phyloP scores from a whole-genome alignment of 371 early-diverging fungal genomes.

The Mortierella sp. region DNA sequence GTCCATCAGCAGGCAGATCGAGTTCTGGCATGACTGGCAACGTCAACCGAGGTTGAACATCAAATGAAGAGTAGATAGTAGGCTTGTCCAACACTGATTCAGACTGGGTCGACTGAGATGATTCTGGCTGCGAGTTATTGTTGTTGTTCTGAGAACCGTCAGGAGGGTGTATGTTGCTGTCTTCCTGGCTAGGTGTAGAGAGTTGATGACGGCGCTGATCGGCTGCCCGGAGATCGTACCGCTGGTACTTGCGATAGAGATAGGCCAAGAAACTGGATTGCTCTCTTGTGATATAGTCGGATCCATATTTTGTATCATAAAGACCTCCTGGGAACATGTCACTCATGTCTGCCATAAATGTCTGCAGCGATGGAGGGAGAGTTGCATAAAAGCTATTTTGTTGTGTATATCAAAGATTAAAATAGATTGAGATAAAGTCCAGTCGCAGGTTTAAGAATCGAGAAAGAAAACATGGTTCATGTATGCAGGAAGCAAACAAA shows the following conservation, averaged over 20 bases:
- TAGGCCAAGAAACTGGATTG: constrained; percentile 79
- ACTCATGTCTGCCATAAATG: constrained; percentile 77
- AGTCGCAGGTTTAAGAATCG: no score
- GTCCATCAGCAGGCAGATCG: no score
- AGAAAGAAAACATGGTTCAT: background rate
- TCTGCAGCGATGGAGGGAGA: constrained; percentile 74
- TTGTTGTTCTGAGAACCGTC: background rate
- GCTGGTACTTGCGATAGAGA: constrained; percentile 77
- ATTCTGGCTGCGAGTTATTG: background rate
- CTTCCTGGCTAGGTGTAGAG: background rate
- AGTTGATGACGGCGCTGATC: background rate
- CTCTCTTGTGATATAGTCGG: constrained; percentile 73
- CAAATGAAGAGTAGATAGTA: constrained; percentile 26
- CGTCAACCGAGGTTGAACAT: constrained; percentile 25
- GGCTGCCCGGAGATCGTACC: constrained; percentile 59
- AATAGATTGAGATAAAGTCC: no score
- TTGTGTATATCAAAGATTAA: background rate
- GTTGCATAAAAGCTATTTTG: constrained; percentile 71
- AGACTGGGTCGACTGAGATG: background rate
- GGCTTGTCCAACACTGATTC: background rate
- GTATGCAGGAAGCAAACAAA: background rate
- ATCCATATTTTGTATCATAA: constrained; percentile 90
- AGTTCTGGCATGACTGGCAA: constrained; percentile 4
- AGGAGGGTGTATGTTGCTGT: no score
- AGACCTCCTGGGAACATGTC: constrained; percentile 87